phyloP scores from a whole-genome alignment of 192 early-diverging fungal genomes.

The Chytriomyces confervae region DNA sequence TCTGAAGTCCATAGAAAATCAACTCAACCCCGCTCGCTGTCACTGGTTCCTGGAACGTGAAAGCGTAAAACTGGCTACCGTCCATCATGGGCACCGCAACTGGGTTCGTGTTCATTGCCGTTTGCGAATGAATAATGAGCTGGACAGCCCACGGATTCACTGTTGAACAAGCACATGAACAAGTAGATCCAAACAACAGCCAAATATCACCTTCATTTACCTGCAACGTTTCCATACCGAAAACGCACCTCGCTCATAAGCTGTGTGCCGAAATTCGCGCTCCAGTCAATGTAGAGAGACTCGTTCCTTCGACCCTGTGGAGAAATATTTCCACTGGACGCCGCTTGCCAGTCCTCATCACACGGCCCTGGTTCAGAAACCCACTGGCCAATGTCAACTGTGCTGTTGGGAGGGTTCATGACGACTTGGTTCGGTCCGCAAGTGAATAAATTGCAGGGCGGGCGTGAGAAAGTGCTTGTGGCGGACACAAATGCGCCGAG shows the following conservation, averaged over 20 bases:
- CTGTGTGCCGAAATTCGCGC: slow-evolving; percentile 11
- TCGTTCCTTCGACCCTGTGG: slow-evolving; percentile 4
- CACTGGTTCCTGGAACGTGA: slow-evolving; percentile 18
- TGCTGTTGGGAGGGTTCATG: background rate
- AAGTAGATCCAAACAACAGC: too few species aligned
- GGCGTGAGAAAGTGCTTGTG: background rate
- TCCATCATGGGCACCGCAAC: slow-evolving; percentile 8
- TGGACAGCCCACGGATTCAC: slow-evolving; percentile 13
- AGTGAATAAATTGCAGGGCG: background rate
- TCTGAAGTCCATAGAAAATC: slow-evolving; percentile 11
- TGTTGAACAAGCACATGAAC: background rate
- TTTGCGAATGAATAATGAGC: slow-evolving; percentile 16
- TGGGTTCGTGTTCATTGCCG: slow-evolving; percentile 7
- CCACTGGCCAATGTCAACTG: slow-evolving; percentile 3
- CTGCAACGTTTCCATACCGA: slow-evolving; percentile 19
- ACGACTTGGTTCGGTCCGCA: slow-evolving; percentile 18
- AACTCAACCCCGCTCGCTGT: slow-evolving; percentile 11
- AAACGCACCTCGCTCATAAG: slow-evolving; percentile 23
- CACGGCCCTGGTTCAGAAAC: background rate
- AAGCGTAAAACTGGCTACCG: slow-evolving; percentile 9
- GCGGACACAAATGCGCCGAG: background rate
- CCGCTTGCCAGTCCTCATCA: slow-evolving; percentile 9
- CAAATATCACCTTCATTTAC: background rate
- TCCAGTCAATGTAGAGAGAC: slow-evolving; percentile 20
- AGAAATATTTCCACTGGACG: background rate